Percentiles rank a stretch among this genome's conserved stretches.
phyloP scores from a whole-genome alignment of 2,329 filamentous ascomycete genomes.

The Diaporthe citrichinensis region DNA sequence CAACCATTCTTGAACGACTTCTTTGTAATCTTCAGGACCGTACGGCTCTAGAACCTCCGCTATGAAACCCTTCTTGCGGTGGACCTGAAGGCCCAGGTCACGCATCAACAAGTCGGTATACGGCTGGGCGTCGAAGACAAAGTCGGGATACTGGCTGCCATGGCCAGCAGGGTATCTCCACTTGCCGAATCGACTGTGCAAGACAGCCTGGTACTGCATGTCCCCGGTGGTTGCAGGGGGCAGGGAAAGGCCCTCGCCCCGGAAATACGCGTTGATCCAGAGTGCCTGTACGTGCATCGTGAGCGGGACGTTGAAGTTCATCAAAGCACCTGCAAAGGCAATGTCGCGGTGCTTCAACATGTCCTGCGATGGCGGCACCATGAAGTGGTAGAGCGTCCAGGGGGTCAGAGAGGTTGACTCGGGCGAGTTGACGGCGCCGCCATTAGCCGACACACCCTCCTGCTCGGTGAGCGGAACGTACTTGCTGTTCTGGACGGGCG shows the following conservation, averaged over 20 bases:
- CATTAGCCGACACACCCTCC: neutral
- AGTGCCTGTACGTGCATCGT: neutral
- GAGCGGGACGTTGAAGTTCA: neutral
- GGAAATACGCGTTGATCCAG: neutral
- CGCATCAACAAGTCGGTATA: neutral
- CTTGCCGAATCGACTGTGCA: neutral
- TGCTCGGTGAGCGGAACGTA: neutral
- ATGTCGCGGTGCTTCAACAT: neutral
- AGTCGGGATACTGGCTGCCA: neutral
- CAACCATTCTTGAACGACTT: neutral
- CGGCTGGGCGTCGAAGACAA: neutral
- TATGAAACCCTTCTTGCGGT: neutral
- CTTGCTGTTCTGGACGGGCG: neutral
- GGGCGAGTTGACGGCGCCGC: neutral
- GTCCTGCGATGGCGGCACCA: neutral
- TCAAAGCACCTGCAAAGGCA: neutral
- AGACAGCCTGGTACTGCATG: neutral
- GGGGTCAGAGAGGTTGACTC: neutral
- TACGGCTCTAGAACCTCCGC: neutral
- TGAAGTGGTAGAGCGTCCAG: neutral
- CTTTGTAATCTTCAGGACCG: neutral
- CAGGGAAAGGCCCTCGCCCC: neutral
- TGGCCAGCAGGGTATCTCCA: slow-evolving; percentile 2
- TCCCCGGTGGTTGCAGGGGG: neutral
- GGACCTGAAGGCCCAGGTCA: neutral